phyloP scores from a whole-genome alignment of 805 yeast genomes.

The Lachancea quebecensis region DNA sequence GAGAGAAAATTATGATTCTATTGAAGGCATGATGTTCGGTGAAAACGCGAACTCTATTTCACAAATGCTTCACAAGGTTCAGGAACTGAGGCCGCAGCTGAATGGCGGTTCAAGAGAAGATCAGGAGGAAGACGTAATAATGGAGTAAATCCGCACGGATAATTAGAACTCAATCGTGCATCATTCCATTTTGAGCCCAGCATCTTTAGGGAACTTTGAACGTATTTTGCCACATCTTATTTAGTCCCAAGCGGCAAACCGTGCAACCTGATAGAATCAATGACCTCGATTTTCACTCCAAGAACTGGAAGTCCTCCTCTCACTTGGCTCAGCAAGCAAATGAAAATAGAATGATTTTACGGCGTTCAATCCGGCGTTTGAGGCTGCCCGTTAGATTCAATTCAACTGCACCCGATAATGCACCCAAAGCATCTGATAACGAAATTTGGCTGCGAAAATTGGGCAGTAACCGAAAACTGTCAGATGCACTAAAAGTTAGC shows the following conservation, averaged over 20 bases:
- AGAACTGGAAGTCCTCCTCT: no score
- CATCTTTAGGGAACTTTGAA: no score
- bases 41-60: constrained; percentile 25
- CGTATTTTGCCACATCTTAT: no score
- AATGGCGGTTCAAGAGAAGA: background rate
- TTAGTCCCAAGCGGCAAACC: no score
- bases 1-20: constrained; percentile 27
- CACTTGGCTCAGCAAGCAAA: background rate
- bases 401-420: constrained; percentile 30
- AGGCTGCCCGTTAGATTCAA: background rate
- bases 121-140: constrained; percentile 6
- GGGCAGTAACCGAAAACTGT: constrained; percentile 4
- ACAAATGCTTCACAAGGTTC: constrained; percentile 24
- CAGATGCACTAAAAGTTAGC: background rate
- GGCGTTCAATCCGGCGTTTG: background rate
- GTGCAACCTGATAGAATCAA: no score
- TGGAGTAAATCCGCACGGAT: background rate
- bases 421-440: constrained; percentile 38
- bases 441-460: constrained; percentile 36
- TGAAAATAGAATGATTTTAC: background rate
- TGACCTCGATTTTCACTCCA: no score
- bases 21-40: constrained; percentile 29
- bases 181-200: no score
- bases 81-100: constrained; percentile 12
- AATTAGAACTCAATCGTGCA: no score